phyloP scores from a whole-genome alignment of 257 asterid genomes.

The Ilex asprella region DNA sequence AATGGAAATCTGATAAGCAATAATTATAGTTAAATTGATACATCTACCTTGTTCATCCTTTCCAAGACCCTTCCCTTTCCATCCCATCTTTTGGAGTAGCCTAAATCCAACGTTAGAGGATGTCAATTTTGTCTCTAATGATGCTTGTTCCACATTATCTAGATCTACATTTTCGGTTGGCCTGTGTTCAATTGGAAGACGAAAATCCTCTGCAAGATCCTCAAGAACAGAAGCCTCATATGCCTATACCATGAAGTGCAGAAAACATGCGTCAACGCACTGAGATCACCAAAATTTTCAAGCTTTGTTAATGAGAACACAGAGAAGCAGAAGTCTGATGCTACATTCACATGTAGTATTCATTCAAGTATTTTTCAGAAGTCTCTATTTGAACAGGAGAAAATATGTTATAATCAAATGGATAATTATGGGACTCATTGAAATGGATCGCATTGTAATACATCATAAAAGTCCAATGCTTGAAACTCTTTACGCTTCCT shows the following conservation, averaged over 20 bases:
- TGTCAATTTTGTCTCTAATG: constrained; percentile 67
- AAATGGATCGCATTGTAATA: no score
- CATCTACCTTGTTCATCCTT: constrained; percentile 87
- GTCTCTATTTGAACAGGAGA: no score
- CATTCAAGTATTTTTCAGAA: no score
- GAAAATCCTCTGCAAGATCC: constrained; percentile 91
- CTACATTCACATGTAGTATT: no score
- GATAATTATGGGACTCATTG: no score
- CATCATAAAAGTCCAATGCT: no score
- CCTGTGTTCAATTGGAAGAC: constrained; percentile 77
- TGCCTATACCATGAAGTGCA: constrained; percentile 32
- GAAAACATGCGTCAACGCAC: constrained; percentile 10
- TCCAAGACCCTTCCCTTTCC: constrained; percentile 99
- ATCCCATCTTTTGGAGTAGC: constrained; percentile 99
- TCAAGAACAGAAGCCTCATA: constrained; percentile 70
- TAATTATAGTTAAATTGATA: no score
- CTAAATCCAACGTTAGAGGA: constrained; percentile 83
- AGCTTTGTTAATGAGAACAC: not conserved
- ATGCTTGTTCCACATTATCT: constrained; percentile 92
- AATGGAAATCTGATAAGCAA: not conserved
- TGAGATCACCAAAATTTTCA: constrained; percentile 2
- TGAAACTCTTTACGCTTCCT: no score
- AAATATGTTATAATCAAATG: no score
- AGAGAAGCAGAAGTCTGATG: no score
- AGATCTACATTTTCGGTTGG: constrained; percentile 83